Base-by-base conservation (phyloP, 2,329 filamentous ascomycete species). In the Ceratocystis ficicola region DNA sequence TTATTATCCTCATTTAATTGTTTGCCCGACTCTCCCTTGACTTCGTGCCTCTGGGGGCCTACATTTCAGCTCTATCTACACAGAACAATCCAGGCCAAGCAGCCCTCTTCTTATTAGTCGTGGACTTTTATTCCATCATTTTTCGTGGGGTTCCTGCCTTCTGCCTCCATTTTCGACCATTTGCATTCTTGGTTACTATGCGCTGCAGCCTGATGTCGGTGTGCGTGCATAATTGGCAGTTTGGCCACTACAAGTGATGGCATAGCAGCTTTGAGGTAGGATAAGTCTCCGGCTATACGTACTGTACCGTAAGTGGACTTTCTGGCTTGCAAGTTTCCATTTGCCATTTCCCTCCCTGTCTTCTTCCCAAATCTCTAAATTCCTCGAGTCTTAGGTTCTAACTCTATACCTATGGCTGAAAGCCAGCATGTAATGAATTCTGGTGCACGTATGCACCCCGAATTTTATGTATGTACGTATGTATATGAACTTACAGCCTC, bases 111-210 rank as follows among this genome's bases (percentile, higher is more conserved):
- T 10, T 15, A 41, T 3, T 12, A 12, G 36, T 20, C 41, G 30
- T 17, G 7, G 17, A n/a, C 46, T 48, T 60, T 63, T 25, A 25
- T 63, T 48, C 44, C 36, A 25, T 63, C 64, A 46, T 64, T 30
- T 55, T 48, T 25, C 36, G 44, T 41, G 25, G 50, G 30, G 41
- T 44, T 60, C 55, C 46, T 41, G 32, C n/a, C 50, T 64, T 36
- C 30, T 15, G 12, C 36, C 61, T 60, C 28, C 22, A 62, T 28
- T 55, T 55, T 50, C 36, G 17, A 62, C 20, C 10, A 12, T 57
- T 60, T 17, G 28, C 36, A 22, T 52, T 10, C 8, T 28, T 15
- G 10, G 48, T 25, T 15, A 15, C 48, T 25, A 25, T 52, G 20
- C 48, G 48, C 48, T 52, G 8, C 48, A 52, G 48, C 48, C 48